These are phyloP conservation scores for Rhynchosporium secalis DNA, from an alignment of 2,329 filamentous ascomycete species.

Conservation along the genomic window DNA sequence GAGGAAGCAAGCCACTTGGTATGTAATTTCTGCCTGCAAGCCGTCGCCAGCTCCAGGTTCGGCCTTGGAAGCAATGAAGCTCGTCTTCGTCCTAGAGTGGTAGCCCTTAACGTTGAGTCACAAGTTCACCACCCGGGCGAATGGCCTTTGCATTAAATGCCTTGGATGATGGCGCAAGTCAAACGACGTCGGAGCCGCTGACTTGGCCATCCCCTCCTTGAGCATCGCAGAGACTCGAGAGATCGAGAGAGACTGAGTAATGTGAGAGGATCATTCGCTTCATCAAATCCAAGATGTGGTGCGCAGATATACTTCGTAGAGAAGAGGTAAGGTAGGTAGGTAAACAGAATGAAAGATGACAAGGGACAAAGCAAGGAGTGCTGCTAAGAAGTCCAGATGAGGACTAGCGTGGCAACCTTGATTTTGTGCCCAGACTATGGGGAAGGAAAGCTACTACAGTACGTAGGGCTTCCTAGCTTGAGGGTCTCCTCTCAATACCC, in stretches of 20 bases:
- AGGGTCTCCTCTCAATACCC: not conserved
- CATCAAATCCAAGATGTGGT: not conserved
- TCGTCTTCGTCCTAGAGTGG: not conserved
- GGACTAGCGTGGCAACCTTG: constrained; percentile 5
- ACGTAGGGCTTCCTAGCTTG: constrained; percentile 7
- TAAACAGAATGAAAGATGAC: too few species aligned
- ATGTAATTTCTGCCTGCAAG: not conserved
- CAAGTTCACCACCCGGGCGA: not conserved
- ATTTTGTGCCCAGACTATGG: constrained; percentile 5
- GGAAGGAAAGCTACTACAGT: not conserved
- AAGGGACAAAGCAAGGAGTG: too few species aligned
- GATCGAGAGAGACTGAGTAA: too few species aligned
- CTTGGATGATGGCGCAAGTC: not conserved
- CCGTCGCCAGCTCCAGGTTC: not conserved
- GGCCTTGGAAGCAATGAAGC: not conserved
- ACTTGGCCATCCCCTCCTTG: too few species aligned
- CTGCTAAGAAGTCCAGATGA: not conserved
- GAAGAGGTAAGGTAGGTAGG: not conserved
- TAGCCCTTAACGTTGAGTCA: not conserved
- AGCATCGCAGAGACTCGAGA: not conserved
- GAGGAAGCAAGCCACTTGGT: constrained; percentile 4
- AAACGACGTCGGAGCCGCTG: not conserved
- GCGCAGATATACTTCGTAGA: not conserved
- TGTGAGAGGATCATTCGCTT: not conserved
- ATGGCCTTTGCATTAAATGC: not conserved